Evolutionary conservation across 2,329 filamentous ascomycete species (phyloP).

Genomic region (Colletotrichum orchidophilum): DNA sequence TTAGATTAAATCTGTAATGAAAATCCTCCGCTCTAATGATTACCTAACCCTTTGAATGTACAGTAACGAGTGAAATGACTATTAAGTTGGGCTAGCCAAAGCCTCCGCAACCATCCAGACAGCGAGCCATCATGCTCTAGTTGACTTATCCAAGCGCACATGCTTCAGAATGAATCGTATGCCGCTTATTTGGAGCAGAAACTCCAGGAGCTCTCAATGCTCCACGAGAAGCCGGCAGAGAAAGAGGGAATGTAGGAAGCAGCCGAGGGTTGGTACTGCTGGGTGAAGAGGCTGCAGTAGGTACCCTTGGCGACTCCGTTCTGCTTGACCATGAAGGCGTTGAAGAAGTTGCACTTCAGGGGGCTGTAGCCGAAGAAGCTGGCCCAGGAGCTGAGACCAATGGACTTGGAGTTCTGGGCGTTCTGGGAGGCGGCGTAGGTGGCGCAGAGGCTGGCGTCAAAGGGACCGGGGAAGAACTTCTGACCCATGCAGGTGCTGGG

Average conservation of each 20-base stretch:
- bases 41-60: not conserved
- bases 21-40: not conserved
- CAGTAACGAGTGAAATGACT: not conserved
- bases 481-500: slow-evolving; percentile 28
- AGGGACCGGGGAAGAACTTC: slow-evolving; percentile 29
- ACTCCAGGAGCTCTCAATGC: slow-evolving; percentile 26
- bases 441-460: slow-evolving; percentile 21
- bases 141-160: not conserved
- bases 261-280: slow-evolving; percentile 22
- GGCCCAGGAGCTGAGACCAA: slow-evolving; percentile 7
- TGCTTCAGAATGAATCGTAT: not conserved
- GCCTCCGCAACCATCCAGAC: no score
- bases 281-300: slow-evolving; percentile 29
- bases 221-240: not conserved
- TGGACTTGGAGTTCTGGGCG: slow-evolving; percentile 11
- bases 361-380: slow-evolving; percentile 27
- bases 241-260: slow-evolving; percentile 11
- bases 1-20: not conserved
- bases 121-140: not conserved
- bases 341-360: slow-evolving; percentile 30
- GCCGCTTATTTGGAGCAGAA: slow-evolving; percentile 16
- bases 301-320: slow-evolving; percentile 28
- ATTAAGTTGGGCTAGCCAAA: not conserved
- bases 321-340: slow-evolving; percentile 32
- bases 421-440: slow-evolving; percentile 28